phyloP scores from a whole-genome alignment of 352 stramenopile species.

The Phytophthora litchii region DNA sequence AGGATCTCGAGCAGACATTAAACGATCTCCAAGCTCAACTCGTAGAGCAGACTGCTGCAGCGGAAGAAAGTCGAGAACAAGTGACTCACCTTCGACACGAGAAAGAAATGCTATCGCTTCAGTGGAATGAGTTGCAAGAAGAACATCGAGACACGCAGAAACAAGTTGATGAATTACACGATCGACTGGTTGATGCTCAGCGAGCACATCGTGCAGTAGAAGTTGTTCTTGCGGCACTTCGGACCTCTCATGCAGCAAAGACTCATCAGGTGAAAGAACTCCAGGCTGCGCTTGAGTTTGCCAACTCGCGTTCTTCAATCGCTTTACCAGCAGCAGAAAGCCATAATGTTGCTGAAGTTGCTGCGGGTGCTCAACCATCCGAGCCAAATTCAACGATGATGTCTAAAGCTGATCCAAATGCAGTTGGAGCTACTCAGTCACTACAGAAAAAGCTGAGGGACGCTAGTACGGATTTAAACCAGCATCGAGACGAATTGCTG shows the following conservation, averaged over 20 bases:
- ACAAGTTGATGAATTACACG: slow-evolving; percentile 64
- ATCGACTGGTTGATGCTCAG: slow-evolving; percentile 54
- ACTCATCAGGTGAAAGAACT: slow-evolving; percentile 40
- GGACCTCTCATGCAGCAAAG: slow-evolving; percentile 27
- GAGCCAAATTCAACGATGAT: neutral
- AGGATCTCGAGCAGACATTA: slow-evolving; percentile 29
- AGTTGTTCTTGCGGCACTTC: slow-evolving; percentile 25
- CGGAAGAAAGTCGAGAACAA: slow-evolving; percentile 27
- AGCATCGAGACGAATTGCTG: slow-evolving; percentile 39
- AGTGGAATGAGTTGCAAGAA: slow-evolving; percentile 52
- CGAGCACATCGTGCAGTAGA: slow-evolving; percentile 34
- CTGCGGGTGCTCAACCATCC: neutral
- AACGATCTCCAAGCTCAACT: slow-evolving; percentile 32
- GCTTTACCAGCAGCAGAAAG: neutral
- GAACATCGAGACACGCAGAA: slow-evolving; percentile 56
- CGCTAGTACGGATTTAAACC: slow-evolving; percentile 19
- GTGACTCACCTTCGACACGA: slow-evolving; percentile 47
- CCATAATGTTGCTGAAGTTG: neutral
- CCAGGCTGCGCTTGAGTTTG: slow-evolving; percentile 14
- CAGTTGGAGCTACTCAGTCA: neutral
- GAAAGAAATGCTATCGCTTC: slow-evolving; percentile 44
- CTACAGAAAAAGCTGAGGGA: slow-evolving; percentile 19
- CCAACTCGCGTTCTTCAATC: slow-evolving; percentile 8
- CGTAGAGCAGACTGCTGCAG: slow-evolving; percentile 25
- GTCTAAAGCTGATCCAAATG: slow-evolving; percentile 1